Evolutionary conservation across 306 rosid genomes (phyloP).

Genomic region (Pterocarpus macrocarpus): DNA sequence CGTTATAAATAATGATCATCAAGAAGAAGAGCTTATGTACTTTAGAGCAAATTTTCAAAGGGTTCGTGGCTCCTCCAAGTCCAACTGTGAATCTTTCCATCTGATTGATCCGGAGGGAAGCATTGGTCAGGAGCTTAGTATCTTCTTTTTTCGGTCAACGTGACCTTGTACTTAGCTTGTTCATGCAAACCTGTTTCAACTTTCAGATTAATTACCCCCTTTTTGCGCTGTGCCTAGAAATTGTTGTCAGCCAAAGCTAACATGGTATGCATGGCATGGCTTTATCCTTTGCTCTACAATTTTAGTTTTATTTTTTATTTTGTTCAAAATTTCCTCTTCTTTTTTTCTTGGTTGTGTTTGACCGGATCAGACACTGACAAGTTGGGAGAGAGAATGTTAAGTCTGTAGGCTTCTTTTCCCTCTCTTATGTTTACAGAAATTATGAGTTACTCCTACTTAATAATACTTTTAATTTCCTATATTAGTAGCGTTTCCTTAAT

Average conservation of each 20-base stretch:
- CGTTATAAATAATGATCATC: slow-evolving; percentile 44
- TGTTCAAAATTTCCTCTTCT: background rate
- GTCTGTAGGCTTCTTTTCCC: no score
- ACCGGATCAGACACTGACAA: no score
- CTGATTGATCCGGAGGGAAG: slow-evolving; percentile 80
- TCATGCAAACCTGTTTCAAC: background rate
- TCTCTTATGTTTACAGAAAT: no score
- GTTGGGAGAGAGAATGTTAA: no score
- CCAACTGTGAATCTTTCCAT: slow-evolving; percentile 80
- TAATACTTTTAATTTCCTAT: no score
- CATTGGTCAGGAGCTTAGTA: slow-evolving; percentile 85
- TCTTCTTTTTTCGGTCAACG: slow-evolving; percentile 74
- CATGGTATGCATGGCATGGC: slow-evolving; percentile 34
- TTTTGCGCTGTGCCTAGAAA: slow-evolving; percentile 43
- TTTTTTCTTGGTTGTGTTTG: no score
- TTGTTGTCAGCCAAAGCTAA: background rate
- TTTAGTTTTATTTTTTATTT: background rate
- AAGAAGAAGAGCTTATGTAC: slow-evolving; percentile 67
- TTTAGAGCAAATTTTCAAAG: slow-evolving; percentile 83
- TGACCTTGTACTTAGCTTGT: background rate
- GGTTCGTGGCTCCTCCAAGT: slow-evolving; percentile 67
- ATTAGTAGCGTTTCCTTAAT: no score
- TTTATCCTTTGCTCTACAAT: slow-evolving; percentile 34
- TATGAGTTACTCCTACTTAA: no score
- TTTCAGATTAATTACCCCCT: background rate